A percentile compares a stretch with the other conserved stretches of the same genome.
These are phyloP conservation scores for Andrographis paniculata DNA, from an alignment of 305 asterid genomes.

Conservation along the genomic window DNA sequence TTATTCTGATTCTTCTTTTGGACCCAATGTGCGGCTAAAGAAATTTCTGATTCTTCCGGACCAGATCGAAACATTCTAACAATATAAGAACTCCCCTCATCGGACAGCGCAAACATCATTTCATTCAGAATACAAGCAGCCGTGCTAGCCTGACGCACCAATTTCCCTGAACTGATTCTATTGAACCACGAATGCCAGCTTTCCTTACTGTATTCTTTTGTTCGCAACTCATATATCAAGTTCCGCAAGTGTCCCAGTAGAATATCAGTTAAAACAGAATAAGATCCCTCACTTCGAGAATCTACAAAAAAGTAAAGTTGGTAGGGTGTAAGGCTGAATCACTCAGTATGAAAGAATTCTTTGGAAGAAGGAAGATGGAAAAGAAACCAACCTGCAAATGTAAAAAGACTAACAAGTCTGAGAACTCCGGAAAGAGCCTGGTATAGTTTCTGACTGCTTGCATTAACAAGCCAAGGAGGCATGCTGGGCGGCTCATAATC, in stretches of 20 bases:
- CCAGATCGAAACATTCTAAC: slow-evolving; percentile 35
- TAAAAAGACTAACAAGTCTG: slow-evolving; percentile 65
- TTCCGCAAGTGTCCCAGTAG: slow-evolving; percentile 76
- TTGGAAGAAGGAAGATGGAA: slow-evolving; percentile 12
- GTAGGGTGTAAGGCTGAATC: slow-evolving; percentile 17
- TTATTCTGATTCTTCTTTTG: slow-evolving; percentile 31
- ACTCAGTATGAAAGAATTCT: slow-evolving; percentile 10
- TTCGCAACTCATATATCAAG: slow-evolving; percentile 60
- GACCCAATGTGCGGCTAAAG: slow-evolving; percentile 28
- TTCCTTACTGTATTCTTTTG: slow-evolving; percentile 49
- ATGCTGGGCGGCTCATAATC: slow-evolving; percentile 66
- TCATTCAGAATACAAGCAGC: slow-evolving; percentile 88
- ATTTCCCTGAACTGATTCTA: slow-evolving; percentile 67
- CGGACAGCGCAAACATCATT: slow-evolving; percentile 81
- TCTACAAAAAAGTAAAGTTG: slow-evolving; percentile 34
- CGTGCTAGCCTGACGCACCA: slow-evolving; percentile 88
- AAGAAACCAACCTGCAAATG: slow-evolving; percentile 56
- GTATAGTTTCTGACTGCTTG: slow-evolving; percentile 73
- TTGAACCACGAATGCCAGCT: slow-evolving; percentile 86
- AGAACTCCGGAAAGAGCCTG: slow-evolving; percentile 70
- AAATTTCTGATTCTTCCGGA: slow-evolving; percentile 20
- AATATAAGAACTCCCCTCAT: slow-evolving; percentile 42
- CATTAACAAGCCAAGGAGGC: slow-evolving; percentile 86
- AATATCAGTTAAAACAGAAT: slow-evolving; percentile 58
- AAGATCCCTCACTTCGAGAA: slow-evolving; percentile 57